These are phyloP conservation scores for Xylaria sp. DNA, from an alignment of 2,329 filamentous ascomycete genomes.

Conservation along the genomic window DNA sequence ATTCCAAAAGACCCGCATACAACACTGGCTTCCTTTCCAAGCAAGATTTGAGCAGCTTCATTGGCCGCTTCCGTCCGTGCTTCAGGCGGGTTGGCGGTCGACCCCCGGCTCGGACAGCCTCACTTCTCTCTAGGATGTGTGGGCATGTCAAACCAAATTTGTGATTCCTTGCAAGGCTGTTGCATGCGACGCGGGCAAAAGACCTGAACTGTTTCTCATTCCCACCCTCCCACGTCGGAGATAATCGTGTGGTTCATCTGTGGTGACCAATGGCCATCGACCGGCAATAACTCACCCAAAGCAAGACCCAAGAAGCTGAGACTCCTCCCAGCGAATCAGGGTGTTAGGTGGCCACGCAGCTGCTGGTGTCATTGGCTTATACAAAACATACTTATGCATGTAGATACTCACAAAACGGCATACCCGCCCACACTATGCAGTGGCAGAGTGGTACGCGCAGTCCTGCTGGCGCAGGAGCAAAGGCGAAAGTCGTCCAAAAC, in stretches of 20 bases:
- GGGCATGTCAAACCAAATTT: conserved; percentile 45
- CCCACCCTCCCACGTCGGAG: conserved; percentile 47
- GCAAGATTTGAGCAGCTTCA: conserved; percentile 17
- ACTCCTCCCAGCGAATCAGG: conserved; percentile 37
- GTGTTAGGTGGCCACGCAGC: conserved; percentile 25
- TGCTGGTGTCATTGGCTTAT: conserved; percentile 36
- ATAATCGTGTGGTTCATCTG: conserved; percentile 46
- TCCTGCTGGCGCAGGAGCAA: conserved; percentile 14
- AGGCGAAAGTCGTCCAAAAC: conserved; percentile 9
- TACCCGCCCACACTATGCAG: conserved; percentile 30
- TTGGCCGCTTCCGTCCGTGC: conserved; percentile 36
- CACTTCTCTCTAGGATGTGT: conserved; percentile 49
- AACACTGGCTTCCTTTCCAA: conserved; percentile 24
- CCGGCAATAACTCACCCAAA: conserved; percentile 16
- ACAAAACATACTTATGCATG: conserved; percentile 1
- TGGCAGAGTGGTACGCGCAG: conserved; percentile 11
- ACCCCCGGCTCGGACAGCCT: conserved; percentile 49
- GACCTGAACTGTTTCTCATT: conserved; percentile 45
- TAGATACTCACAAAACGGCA: conserved; percentile 18
- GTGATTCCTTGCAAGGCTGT: conserved; percentile 51
- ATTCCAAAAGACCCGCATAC: conserved; percentile 26
- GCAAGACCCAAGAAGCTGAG: conserved; percentile 40
- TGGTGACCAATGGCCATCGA: conserved; percentile 29
- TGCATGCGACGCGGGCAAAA: conserved; percentile 47
- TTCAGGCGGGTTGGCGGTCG: conserved; percentile 41